These are phyloP conservation scores for Xylogone sp. DNA, from an alignment of 2,329 filamentous ascomycete genomes.

Conservation along the genomic window DNA sequence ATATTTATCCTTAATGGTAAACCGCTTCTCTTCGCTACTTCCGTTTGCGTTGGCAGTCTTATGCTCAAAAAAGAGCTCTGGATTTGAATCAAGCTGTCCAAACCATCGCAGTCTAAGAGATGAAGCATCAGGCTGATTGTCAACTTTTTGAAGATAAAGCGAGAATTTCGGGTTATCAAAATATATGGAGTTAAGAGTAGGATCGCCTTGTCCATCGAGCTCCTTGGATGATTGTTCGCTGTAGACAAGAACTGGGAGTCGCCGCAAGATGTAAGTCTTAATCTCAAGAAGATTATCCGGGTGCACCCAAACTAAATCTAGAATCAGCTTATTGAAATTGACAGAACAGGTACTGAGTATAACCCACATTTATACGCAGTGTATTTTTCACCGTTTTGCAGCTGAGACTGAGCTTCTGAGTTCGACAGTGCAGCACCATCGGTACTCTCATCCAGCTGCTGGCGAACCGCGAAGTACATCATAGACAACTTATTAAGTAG, in stretches of 20 bases:
- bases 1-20: constrained; percentile 92
- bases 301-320: constrained; percentile 78
- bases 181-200: constrained; percentile 91
- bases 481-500: constrained; percentile 86
- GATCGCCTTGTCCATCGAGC: constrained; percentile 75
- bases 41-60: constrained; percentile 79
- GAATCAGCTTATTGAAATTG: constrained; percentile 25
- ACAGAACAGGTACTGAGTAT: not conserved
- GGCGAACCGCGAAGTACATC: constrained; percentile 92
- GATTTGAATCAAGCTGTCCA: constrained; percentile 72
- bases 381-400: constrained; percentile 67
- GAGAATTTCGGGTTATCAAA: constrained; percentile 87
- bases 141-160: constrained; percentile 82
- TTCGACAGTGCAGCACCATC: constrained; percentile 32
- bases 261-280: constrained; percentile 90
- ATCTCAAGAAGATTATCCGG: constrained; percentile 93
- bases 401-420: constrained; percentile 44
- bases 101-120: constrained; percentile 91
- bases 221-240: constrained; percentile 83
- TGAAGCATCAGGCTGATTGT: constrained; percentile 68
- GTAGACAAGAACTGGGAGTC: constrained; percentile 87
- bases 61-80: constrained; percentile 83
- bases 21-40: constrained; percentile 72
- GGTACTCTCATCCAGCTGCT: constrained; percentile 64
- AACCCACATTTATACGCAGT: constrained; percentile 79